A percentile compares a stretch with the other conserved stretches of the same genome.
phyloP scores from a whole-genome alignment of 176 grass and related monocot species.

The Luzula sylvatica region DNA sequence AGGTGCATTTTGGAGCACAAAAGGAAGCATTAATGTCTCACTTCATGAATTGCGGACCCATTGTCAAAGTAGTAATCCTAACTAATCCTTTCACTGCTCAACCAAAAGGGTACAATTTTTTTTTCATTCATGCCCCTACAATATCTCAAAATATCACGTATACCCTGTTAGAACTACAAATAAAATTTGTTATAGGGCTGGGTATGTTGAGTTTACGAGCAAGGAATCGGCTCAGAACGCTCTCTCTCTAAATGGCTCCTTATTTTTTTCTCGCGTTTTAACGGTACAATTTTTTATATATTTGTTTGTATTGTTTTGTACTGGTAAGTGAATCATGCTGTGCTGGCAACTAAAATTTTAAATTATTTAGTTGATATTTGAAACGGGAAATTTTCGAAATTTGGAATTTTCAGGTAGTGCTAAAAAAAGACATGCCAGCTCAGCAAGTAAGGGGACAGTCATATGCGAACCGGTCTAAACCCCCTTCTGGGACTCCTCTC shows the following conservation, averaged over 20 bases:
- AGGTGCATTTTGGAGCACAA: constrained; percentile 89
- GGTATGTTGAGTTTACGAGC: constrained; percentile 53
- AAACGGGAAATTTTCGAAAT: not conserved
- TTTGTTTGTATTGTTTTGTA: constrained; percentile 3
- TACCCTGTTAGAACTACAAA: not conserved
- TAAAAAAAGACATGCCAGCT: constrained; percentile 41
- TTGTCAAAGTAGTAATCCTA: constrained; percentile 55
- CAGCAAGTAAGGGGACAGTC: constrained; percentile 29
- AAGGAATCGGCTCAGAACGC: constrained; percentile 66
- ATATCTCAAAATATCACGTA: not conserved
- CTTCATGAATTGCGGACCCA: constrained; percentile 66
- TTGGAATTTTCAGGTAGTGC: constrained; percentile 48
- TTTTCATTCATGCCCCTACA: not conserved
- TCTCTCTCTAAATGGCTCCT: constrained; percentile 59
- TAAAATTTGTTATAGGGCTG: constrained; percentile 31
- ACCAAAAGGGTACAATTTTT: constrained; percentile 58
- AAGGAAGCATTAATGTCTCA: constrained; percentile 60
- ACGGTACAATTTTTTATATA: constrained; percentile 29
- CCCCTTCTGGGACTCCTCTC: constrained; percentile 17
- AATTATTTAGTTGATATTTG: not conserved
- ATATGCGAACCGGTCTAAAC: constrained; percentile 18
- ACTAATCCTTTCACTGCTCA: constrained; percentile 55
- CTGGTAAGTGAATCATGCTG: not conserved
- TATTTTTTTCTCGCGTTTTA: constrained; percentile 61
- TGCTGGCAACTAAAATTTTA: not conserved